Evolutionary conservation across 805 yeast genomes (phyloP).

Genomic region (Schwanniomyces pseudopolymorphus): DNA sequence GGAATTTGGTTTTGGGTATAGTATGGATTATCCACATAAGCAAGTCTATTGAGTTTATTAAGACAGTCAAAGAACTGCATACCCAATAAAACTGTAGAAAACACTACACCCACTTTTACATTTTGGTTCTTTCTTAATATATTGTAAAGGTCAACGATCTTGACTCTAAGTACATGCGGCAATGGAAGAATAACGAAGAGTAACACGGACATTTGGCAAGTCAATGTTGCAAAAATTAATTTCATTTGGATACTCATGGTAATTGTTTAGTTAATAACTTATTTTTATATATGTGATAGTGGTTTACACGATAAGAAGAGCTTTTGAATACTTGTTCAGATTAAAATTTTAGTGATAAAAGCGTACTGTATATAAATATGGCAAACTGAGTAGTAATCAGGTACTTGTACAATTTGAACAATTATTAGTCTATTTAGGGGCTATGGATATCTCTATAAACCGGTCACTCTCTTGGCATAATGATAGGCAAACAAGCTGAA

Average conservation of each 20-base stretch:
- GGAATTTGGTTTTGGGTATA: slow-evolving; percentile 10
- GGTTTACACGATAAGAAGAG: not conserved
- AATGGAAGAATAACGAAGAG: slow-evolving; percentile 54
- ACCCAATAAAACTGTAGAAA: slow-evolving; percentile 42
- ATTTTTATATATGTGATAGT: not conserved
- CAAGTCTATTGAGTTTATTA: slow-evolving; percentile 36
- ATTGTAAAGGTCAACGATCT: slow-evolving; percentile 38
- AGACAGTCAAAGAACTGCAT: slow-evolving; percentile 57
- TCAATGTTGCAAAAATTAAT: slow-evolving; percentile 46
- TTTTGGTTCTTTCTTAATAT: slow-evolving; percentile 36
- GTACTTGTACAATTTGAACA: too few species aligned
- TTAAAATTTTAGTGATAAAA: not conserved
- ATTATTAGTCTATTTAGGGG: too few species aligned
- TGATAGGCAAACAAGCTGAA: slow-evolving; percentile 39
- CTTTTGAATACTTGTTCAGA: not conserved
- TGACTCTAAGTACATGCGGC: slow-evolving; percentile 47
- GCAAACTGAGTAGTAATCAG: too few species aligned
- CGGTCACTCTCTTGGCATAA: slow-evolving; percentile 41
- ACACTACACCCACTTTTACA: slow-evolving; percentile 44
- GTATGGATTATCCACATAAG: slow-evolving; percentile 20
- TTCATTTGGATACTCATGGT: slow-evolving; percentile 49
- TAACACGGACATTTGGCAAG: slow-evolving; percentile 52
- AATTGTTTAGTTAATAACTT: not conserved
- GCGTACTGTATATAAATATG: not conserved
- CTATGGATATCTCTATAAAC: slow-evolving; percentile 21